These are phyloP conservation scores for Kernera saxatilis DNA, from an alignment of 345 rosid species.

Conservation along the genomic window DNA sequence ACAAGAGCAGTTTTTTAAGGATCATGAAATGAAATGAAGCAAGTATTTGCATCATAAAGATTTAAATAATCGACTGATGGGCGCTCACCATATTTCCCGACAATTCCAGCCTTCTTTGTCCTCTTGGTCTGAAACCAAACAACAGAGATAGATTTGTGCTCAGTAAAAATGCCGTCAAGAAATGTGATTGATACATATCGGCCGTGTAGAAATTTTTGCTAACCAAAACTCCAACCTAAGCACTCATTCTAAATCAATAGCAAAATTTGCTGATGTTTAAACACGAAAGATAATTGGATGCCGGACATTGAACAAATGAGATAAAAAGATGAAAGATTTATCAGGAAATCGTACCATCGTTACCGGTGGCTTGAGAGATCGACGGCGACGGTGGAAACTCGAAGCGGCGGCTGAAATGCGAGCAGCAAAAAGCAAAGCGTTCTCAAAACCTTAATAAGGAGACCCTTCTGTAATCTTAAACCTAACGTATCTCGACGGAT, in stretches of 20 bases:
- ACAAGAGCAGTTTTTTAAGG: no score
- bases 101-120: conserved; percentile 33
- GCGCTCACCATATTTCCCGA: conserved; percentile 51
- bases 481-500: not conserved
- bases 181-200: no score
- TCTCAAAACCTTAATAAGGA: not conserved
- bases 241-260: not conserved
- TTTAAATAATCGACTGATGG: not conserved
- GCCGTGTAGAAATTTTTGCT: no score
- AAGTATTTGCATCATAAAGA: not conserved
- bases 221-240: not conserved
- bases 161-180: no score
- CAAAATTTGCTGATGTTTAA: not conserved
- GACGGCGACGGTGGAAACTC: no score
- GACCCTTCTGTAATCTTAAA: not conserved
- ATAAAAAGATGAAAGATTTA: not conserved
- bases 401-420: not conserved
- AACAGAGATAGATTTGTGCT: no score
- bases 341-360: not conserved
- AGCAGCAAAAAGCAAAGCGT: not conserved
- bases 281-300: not conserved
- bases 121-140: no score
- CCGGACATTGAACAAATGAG: not conserved
- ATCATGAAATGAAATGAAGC: no score
- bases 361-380: not conserved